Conservation (phyloP, 495 filamentous ascomycete genomes). For the Cladorrhinum samala region DNA sequence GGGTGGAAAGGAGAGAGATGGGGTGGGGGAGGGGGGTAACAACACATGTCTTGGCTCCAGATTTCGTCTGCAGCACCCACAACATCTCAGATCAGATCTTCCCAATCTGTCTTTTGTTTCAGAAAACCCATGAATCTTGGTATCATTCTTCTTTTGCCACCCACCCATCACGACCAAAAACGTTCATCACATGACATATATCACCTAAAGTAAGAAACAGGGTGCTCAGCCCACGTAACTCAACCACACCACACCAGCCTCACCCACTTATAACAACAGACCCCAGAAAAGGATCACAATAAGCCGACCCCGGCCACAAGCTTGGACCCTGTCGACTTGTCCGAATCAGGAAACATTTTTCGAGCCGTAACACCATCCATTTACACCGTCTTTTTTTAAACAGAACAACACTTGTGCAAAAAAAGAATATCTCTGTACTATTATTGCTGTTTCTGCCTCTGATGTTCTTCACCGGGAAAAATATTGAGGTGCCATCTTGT, state of each 20-base stretch:
- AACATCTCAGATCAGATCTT: neutral
- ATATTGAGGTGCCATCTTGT: no score
- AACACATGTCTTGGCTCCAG: constrained; percentile 3
- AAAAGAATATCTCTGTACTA: no score
- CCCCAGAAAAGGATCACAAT: neutral
- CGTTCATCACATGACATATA: neutral
- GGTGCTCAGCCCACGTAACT: neutral
- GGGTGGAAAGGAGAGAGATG: neutral
- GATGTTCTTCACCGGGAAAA: neutral
- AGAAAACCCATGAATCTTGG: no score
- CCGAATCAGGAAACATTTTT: neutral
- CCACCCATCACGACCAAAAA: neutral
- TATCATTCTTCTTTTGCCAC: no score
- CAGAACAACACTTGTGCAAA: no score
- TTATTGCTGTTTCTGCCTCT: neutral
- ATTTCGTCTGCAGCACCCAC: neutral
- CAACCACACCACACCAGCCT: neutral
- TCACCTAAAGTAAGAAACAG: neutral
- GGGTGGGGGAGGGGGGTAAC: neutral
- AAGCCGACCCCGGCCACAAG: neutral
- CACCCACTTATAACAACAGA: neutral
- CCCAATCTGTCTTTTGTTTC: neutral
- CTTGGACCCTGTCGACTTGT: no score
- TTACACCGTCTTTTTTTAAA: no score
- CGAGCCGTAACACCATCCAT: neutral